Conservation (phyloP, 306 rosid genomes). For the Quillaja saponaria region DNA sequence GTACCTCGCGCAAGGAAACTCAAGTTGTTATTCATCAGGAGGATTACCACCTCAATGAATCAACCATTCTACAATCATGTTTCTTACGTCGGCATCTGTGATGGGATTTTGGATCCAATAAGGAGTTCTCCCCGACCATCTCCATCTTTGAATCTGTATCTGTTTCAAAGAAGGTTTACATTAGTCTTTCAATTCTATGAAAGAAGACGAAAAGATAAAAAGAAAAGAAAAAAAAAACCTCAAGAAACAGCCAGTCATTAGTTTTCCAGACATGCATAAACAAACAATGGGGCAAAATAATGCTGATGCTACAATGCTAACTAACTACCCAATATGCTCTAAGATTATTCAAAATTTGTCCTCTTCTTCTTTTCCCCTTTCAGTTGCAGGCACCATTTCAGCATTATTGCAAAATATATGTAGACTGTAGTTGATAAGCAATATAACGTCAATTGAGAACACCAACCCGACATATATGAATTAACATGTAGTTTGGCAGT, state of each 20-base stretch:
- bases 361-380: too few relatives aligned
- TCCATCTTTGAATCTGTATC: conserved; percentile 71
- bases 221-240: too few relatives aligned
- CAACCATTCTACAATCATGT: conserved; percentile 85
- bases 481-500: too few relatives aligned
- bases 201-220: too few relatives aligned
- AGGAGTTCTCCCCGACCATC: conserved; percentile 87
- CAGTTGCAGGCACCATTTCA: too few relatives aligned
- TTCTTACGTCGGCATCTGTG: conserved; percentile 91
- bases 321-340: not conserved
- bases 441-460: too few relatives aligned
- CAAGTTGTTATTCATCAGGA: conserved; percentile 1
- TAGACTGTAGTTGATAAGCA: too few relatives aligned
- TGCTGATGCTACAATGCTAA: not conserved
- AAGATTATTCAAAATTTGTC: too few relatives aligned
- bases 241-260: conserved; percentile 22
- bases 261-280: conserved; percentile 5
- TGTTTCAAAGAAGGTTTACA: conserved; percentile 31
- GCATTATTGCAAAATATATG: too few relatives aligned
- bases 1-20: conserved; percentile 23
- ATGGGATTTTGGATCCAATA: conserved; percentile 81
- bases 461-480: too few relatives aligned
- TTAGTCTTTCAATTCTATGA: conserved; percentile 11
- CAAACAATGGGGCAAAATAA: not conserved
- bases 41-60: conserved; percentile 52